phyloP scores from a whole-genome alignment of 2,329 filamentous ascomycete genomes.

The Hymenoscyphus salicellus region DNA sequence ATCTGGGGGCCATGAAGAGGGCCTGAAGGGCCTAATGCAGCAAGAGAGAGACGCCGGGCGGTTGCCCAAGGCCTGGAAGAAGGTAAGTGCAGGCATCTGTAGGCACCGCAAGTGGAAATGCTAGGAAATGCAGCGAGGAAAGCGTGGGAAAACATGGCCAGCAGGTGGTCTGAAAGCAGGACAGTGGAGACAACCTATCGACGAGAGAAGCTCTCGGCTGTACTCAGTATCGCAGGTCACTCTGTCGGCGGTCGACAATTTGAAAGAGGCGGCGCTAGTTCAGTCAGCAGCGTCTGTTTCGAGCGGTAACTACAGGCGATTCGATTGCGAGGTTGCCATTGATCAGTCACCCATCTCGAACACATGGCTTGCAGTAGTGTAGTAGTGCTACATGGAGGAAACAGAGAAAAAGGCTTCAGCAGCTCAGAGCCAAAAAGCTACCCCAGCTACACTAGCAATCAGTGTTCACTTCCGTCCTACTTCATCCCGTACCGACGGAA shows the following conservation, averaged over 20 bases:
- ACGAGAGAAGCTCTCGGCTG: background rate
- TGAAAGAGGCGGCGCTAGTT: background rate
- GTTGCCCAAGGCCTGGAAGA: background rate
- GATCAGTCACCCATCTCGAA: background rate
- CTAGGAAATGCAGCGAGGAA: background rate
- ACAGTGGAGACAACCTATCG: background rate
- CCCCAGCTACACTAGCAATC: background rate
- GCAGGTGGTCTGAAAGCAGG: constrained; percentile 1
- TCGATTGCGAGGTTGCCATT: background rate
- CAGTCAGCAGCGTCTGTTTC: constrained; percentile 1
- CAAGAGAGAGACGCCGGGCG: constrained; percentile 2
- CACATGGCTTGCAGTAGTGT: constrained; percentile 3
- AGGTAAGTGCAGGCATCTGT: background rate
- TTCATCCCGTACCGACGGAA: background rate
- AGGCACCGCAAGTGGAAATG: background rate
- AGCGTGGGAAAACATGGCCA: background rate
- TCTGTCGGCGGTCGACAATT: background rate
- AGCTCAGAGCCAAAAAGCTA: background rate
- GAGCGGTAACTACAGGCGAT: background rate
- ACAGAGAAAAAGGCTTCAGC: background rate
- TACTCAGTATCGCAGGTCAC: background rate
- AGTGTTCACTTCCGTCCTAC: background rate
- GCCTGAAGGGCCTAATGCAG: constrained; percentile 1
- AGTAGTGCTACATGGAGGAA: background rate
- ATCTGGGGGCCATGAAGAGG: background rate